Evolutionary conservation across 2,329 filamentous ascomycete genomes (phyloP).

Genomic region (Gaeumannomyces tritici): DNA sequence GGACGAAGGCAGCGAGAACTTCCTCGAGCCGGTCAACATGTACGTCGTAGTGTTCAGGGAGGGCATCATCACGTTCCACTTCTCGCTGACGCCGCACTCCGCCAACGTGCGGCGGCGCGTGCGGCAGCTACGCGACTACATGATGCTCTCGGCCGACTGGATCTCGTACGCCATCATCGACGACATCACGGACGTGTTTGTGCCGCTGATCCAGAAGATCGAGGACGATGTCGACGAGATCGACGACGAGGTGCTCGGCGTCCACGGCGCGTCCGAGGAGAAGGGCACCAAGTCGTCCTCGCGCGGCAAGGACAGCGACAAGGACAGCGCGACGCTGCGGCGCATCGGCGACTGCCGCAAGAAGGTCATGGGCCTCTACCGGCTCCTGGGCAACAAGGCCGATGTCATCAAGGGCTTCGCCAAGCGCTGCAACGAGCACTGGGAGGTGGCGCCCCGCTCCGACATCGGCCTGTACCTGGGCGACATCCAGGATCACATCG

Average conservation of each 20-base stretch:
- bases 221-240: slow-evolving; percentile 97
- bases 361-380: slow-evolving; percentile 93
- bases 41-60: slow-evolving; percentile 96
- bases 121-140: slow-evolving; percentile 85
- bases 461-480: slow-evolving; percentile 97
- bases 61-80: slow-evolving; percentile 93
- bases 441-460: slow-evolving; percentile 87
- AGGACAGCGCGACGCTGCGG: slow-evolving; percentile 65
- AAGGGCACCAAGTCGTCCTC: slow-evolving; percentile 24
- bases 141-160: slow-evolving; percentile 91
- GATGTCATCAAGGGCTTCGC: slow-evolving; percentile 99
- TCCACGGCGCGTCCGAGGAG: slow-evolving; percentile 51
- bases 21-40: slow-evolving; percentile 92
- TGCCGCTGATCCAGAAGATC: slow-evolving; percentile 82
- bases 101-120: slow-evolving; percentile 92
- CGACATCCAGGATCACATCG: slow-evolving; percentile 97
- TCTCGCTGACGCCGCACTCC: slow-evolving; percentile 89
- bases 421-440: slow-evolving; percentile 95
- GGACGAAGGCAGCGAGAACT: slow-evolving; percentile 79
- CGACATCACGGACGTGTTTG: slow-evolving; percentile 95
- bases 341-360: slow-evolving; percentile 91
- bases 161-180: slow-evolving; percentile 97
- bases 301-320: slow-evolving; percentile 11
- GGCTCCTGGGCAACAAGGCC: slow-evolving; percentile 89
- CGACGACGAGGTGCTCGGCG: slow-evolving; percentile 77